Percentiles rank a stretch among this genome's conserved stretches.
phyloP scores from a whole-genome alignment of 2,329 filamentous ascomycete species.

The Pestalotiopsis sp. region DNA sequence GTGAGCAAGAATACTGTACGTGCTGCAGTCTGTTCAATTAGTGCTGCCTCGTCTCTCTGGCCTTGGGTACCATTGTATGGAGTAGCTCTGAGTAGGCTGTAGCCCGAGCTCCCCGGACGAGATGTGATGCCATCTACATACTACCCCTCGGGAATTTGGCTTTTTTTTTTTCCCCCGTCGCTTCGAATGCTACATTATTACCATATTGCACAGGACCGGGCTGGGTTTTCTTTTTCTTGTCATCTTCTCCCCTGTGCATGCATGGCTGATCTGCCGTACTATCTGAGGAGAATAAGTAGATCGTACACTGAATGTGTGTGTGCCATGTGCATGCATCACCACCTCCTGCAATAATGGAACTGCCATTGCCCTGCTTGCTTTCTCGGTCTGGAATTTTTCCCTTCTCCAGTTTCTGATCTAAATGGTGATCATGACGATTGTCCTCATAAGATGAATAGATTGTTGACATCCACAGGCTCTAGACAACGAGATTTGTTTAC shows the following conservation, averaged over 20 bases:
- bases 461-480: neutral
- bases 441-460: neutral
- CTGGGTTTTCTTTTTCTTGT: neutral
- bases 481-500: neutral
- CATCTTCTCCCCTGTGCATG: neutral
- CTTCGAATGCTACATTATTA: neutral
- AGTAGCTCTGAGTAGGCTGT: neutral
- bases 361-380: neutral
- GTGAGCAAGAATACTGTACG: neutral
- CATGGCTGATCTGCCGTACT: neutral
- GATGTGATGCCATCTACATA: neutral
- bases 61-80: neutral
- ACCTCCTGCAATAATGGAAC: neutral
- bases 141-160: neutral
- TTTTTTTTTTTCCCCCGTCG: neutral
- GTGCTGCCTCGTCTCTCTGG: neutral
- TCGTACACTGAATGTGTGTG: neutral
- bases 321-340: neutral
- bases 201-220: neutral
- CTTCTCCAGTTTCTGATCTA: neutral
- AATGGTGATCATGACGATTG: neutral
- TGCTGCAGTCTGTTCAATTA: neutral
- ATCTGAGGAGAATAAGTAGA: neutral
- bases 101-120: neutral
- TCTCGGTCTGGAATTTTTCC: neutral